Percentiles rank a stretch among this genome's conserved stretches.
Conservation (phyloP, 352 stramenopile genomes). For the Globisporangium barbulae region DNA sequence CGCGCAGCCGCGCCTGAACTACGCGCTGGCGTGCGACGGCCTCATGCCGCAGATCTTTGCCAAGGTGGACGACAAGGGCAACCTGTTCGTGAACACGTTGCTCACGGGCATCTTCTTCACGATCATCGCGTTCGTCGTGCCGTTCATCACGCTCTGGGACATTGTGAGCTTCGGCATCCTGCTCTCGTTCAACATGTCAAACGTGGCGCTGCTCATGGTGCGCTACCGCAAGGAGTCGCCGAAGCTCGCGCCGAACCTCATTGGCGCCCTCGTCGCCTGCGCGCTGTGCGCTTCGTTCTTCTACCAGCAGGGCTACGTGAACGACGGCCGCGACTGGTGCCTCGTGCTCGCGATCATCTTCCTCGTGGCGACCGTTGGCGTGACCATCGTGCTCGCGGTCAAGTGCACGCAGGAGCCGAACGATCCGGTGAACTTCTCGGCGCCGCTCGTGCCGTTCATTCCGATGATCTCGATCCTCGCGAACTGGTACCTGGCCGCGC, state of each 20-base stretch:
- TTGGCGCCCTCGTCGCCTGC: conserved; percentile 34
- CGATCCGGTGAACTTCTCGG: conserved; percentile 42
- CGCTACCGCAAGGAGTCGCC: conserved; percentile 62
- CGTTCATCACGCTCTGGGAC: conserved; percentile 82
- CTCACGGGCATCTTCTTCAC: conserved; percentile 67
- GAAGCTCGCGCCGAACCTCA: conserved; percentile 35
- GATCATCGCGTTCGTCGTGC: conserved; percentile 62
- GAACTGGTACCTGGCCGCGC: conserved; percentile 71
- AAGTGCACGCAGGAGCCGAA: conserved; percentile 60
- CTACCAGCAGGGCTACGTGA: conserved; percentile 71
- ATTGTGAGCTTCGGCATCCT: conserved; percentile 88
- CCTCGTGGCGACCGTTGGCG: conserved; percentile 31
- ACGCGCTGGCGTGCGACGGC: conserved; percentile 90
- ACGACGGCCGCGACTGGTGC: conserved; percentile 30
- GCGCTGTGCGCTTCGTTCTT: conserved; percentile 46
- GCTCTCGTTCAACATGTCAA: conserved; percentile 87
- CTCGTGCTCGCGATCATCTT: conserved; percentile 49
- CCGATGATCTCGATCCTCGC: conserved; percentile 48
- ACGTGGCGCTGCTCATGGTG: conserved; percentile 71
- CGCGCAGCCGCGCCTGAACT: conserved; percentile 91
- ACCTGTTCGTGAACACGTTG: conserved; percentile 77
- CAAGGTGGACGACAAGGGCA: conserved; percentile 76
- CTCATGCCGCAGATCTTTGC: conserved; percentile 91
- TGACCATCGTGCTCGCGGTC: conserved; percentile 37
- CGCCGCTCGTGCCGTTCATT: conserved; percentile 70